Evolutionary conservation across 202 grass and related monocot species (phyloP).

Genomic region (Setaria viridis): DNA sequence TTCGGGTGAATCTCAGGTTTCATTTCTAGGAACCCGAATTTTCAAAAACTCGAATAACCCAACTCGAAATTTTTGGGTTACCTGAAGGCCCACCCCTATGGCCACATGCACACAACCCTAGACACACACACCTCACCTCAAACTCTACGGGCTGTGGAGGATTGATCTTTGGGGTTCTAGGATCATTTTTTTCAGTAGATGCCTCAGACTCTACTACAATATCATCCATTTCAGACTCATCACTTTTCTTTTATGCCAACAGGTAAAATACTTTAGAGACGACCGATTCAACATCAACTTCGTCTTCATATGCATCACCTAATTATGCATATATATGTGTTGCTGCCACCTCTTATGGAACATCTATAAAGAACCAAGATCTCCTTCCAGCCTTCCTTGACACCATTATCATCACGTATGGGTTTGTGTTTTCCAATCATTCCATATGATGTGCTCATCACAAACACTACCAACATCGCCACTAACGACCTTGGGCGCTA

Average conservation of each 20-base stretch:
- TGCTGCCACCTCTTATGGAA: constrained; percentile 25
- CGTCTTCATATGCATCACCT: constrained; percentile 84
- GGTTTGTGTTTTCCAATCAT: constrained; percentile 63
- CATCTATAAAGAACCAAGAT: constrained; percentile 76
- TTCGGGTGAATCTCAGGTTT: too few relatives aligned
- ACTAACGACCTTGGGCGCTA: constrained; percentile 65
- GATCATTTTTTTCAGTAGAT: constrained; percentile 46
- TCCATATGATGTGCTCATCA: constrained; percentile 51
- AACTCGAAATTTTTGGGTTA: too few relatives aligned
- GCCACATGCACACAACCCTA: too few relatives aligned
- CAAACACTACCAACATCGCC: not conserved
- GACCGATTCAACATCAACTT: constrained; percentile 56
- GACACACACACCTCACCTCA: too few relatives aligned
- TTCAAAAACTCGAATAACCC: too few relatives aligned
- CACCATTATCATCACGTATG: constrained; percentile 56
- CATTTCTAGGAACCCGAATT: too few relatives aligned
- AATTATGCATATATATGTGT: constrained; percentile 48
- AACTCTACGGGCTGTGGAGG: constrained; percentile 46
- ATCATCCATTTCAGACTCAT: constrained; percentile 31
- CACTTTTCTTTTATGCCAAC: constrained; percentile 22
- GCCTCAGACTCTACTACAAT: constrained; percentile 21
- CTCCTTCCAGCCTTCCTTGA: constrained; percentile 77
- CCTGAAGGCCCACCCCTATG: too few relatives aligned
- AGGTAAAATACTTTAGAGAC: constrained; percentile 81
- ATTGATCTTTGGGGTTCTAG: constrained; percentile 61